Base-by-base conservation (phyloP, 2,329 filamentous ascomycete genomes). In the Colletotrichum endophyticum region DNA sequence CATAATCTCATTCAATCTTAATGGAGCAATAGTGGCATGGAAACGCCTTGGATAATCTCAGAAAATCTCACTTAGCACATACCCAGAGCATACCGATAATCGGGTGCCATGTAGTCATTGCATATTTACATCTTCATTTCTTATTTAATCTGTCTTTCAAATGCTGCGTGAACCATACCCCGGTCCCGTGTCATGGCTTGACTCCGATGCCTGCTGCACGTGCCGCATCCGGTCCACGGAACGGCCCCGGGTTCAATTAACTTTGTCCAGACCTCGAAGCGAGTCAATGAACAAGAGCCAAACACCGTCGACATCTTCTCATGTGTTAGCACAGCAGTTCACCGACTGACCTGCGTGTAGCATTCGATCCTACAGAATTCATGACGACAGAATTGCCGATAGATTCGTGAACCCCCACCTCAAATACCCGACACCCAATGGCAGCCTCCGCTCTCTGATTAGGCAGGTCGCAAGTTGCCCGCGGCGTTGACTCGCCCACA, bases 381-480 rank as follows among this genome's bases (percentile, higher is more conserved):
- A 16, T 3, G 13, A 27, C 19, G 22, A 8, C 56, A 59, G 7
- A 64, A 39, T 64, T 36, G 32, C 22, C 62, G 62, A 64, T n/a
- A 22, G 3, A 59, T 39, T 22, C 34, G 5, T 6, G n/a, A 22
- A 15, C 3, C n/a, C 62, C 13, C 67, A 62, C 32, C 56, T 32
- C 15, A 25, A 49, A 62, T 57, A 44, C 12, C 67, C 34, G 32
- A 44, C 27, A 22, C 49, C 32, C 66, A 69, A 44, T 59, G 22
- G 28, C 22, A 53, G 28, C 13, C 34, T 39, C 15, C 15, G 25
- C 25, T 32, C 34, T 49, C 57, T 19, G 6, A 70, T 53, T 25
- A 63, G 57, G 57, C 62, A 70, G 57, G 68, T 70, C 68, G 8
- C 68, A 53, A 66, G 44, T 76, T 76, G 39, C 73, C 73, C 73